Evolutionary conservation across 495 filamentous ascomycete genomes (phyloP), one percentile per base, ranked within the genome.

Genomic region (Parachaetomium inaequale): DNA sequence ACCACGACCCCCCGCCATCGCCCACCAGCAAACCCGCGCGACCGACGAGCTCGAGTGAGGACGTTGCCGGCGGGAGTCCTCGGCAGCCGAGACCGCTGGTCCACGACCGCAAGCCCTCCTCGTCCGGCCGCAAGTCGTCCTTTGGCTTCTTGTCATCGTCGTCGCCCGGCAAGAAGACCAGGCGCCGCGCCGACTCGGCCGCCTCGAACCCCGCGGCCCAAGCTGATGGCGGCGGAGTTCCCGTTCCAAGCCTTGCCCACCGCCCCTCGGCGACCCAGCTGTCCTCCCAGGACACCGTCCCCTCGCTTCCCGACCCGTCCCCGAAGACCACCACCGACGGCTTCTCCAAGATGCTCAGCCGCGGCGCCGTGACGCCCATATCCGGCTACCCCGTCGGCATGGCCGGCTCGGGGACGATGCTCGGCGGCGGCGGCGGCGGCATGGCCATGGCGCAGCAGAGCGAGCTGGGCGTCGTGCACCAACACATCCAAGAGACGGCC

Each of bases 401-500:
- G 19, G 64, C 68, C 4, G 68, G 65, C 31, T 62, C 70, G 42
- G 73, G 73, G 45, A 65, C 63, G 23, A 72, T 73, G 29, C 51
- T 43, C n/a, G 42, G 25, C 51, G 23, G 31, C 11, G 17, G 14
- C 19, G 67, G 67, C n/a, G 42, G 25, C 51, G 23, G 31, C 11
- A 8, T 14, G 17, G 67, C 66, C 38, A 58, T 68, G 17, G 71
- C 69, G 51, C 64, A 68, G 55, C 75, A 70, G 57, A 74, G 63
- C 62, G 79, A 81, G 68, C 66, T 70, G 26, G 66, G 69, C 19
- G 68, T 72, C 8, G 55, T 79, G 15, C 93, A 91, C 72, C 87
- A 92, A 71, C 90, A 95, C 62, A 90, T 99, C 45, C 89, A 94
- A 49, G 93, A 97, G 32, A 85, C 88, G 71, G 88, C 90, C 8